A percentile compares a stretch with the other conserved stretches of the same genome.
These are phyloP conservation scores for Combretum micranthum DNA, from an alignment of 345 rosid genomes.

Conservation along the genomic window DNA sequence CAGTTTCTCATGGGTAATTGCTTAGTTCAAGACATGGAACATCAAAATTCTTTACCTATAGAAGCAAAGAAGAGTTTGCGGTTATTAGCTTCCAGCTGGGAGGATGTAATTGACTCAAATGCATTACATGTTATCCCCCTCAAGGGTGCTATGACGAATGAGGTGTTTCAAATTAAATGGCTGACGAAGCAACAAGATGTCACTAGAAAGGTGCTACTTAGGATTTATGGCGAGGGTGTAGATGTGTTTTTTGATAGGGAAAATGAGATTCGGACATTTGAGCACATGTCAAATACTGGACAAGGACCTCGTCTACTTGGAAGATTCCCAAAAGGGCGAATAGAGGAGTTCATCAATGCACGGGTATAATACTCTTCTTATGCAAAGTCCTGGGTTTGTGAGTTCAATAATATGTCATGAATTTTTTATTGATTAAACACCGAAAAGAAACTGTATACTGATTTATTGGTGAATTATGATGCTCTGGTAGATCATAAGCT, in stretches of 20 bases:
- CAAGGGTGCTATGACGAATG: slow-evolving; percentile 92
- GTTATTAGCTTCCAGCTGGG: slow-evolving; percentile 62
- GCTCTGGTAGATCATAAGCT: too few species aligned
- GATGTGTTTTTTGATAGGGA: slow-evolving; percentile 74
- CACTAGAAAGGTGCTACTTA: slow-evolving; percentile 49
- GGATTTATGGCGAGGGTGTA: slow-evolving; percentile 93
- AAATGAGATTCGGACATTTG: slow-evolving; percentile 77
- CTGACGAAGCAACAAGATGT: slow-evolving; percentile 31
- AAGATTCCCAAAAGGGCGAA: slow-evolving; percentile 67
- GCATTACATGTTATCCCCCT: slow-evolving; percentile 56
- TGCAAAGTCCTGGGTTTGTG: not conserved
- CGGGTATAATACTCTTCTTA: slow-evolving; percentile 36
- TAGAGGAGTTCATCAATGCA: slow-evolving; percentile 87
- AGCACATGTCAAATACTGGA: slow-evolving; percentile 79
- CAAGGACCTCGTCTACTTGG: slow-evolving; percentile 86
- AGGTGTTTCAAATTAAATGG: slow-evolving; percentile 54
- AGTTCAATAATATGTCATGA: not conserved
- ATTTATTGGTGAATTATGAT: not conserved
- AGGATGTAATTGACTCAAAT: slow-evolving; percentile 58
- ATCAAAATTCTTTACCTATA: slow-evolving; percentile 29
- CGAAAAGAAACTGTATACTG: not conserved
- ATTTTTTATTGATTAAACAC: not conserved
- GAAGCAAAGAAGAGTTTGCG: slow-evolving; percentile 52
- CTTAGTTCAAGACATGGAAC: slow-evolving; percentile 10
- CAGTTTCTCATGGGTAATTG: slow-evolving; percentile 12